Conservation (phyloP, 306 rosid genomes). For the Neltuma alba region DNA sequence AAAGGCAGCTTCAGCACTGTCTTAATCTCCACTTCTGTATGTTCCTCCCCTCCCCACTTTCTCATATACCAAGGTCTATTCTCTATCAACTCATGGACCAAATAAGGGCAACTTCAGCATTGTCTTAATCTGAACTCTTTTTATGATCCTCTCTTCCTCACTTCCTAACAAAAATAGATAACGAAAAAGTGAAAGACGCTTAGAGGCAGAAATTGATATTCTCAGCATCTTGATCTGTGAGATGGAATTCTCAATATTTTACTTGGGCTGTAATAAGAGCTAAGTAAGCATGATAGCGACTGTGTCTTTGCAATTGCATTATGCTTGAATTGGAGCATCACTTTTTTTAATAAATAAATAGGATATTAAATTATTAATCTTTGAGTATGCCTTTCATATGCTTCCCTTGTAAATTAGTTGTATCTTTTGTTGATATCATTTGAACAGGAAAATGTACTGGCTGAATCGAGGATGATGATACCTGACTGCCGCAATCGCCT, state of each 20-base stretch:
- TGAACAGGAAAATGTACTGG: constrained; percentile 90
- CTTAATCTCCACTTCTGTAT: background rate
- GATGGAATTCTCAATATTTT: background rate
- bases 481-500: constrained; percentile 92
- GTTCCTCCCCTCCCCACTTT: background rate
- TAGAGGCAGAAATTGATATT: background rate
- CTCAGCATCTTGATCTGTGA: constrained; percentile 1
- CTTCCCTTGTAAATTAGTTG: constrained; percentile 14
- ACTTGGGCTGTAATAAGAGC: background rate
- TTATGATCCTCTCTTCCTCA: background rate
- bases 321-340: constrained; percentile 23
- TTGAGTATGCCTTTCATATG: constrained; percentile 6
- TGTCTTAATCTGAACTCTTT: background rate
- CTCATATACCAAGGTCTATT: background rate
- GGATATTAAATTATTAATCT: background rate
- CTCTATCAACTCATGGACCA: background rate
- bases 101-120: background rate
- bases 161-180: background rate
- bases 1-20: background rate
- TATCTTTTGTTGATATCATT: constrained; percentile 23
- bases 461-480: constrained; percentile 97
- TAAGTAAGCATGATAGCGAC: background rate
- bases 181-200: background rate
- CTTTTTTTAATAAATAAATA: background rate
- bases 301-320: constrained; percentile 19